These are phyloP conservation scores for Talinum fruticosum DNA, from an alignment of 148 eudicot species.

Conservation along the genomic window DNA sequence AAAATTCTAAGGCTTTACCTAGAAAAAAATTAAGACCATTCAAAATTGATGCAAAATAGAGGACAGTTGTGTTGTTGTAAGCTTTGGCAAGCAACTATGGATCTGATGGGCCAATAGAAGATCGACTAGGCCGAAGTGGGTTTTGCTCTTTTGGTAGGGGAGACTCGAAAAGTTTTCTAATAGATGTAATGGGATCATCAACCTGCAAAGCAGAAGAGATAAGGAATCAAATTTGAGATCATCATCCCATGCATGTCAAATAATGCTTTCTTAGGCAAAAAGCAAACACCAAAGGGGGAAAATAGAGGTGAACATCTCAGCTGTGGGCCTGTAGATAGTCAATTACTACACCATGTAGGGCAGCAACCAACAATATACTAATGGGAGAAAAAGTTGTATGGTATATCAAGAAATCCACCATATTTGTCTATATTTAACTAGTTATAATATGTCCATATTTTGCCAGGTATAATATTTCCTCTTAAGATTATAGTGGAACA, in stretches of 20 bases:
- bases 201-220: constrained; percentile 43
- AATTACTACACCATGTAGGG: too few relatives aligned
- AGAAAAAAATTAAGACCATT: neutral
- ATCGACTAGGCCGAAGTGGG: constrained; percentile 34
- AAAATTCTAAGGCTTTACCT: neutral
- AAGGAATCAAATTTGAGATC: neutral
- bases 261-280: neutral
- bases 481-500: neutral
- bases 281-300: neutral
- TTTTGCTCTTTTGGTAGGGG: constrained; percentile 64
- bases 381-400: too few relatives aligned
- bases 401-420: too few relatives aligned
- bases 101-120: neutral
- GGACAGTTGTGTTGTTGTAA: too few relatives aligned
- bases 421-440: too few relatives aligned
- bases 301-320: too few relatives aligned
- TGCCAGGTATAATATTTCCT: neutral
- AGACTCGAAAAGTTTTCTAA: constrained; percentile 59
- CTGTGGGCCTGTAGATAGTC: too few relatives aligned
- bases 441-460: too few relatives aligned
- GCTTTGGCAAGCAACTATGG: neutral
- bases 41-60: neutral
- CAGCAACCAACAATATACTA: too few relatives aligned
- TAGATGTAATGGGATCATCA: constrained; percentile 83
- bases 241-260: neutral